phyloP scores from a whole-genome alignment of 2,329 filamentous ascomycete species.

The Aspergillus neoniger region DNA sequence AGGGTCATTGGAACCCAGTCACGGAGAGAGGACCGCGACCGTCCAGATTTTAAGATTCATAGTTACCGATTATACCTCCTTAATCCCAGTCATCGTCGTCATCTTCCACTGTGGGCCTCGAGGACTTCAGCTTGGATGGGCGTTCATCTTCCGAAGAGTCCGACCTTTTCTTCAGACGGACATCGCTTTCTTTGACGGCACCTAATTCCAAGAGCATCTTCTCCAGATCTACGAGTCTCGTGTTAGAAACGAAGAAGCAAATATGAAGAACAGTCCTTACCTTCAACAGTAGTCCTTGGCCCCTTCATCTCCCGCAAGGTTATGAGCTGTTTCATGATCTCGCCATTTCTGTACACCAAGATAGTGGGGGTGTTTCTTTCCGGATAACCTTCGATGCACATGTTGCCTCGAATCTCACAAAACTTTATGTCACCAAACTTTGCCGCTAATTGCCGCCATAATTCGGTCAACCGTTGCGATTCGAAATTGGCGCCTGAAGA shows the following conservation, averaged over 20 bases:
- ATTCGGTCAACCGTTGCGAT: constrained; percentile 76
- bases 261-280: constrained; percentile 28
- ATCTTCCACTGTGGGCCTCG: constrained; percentile 42
- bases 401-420: constrained; percentile 86
- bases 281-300: constrained; percentile 65
- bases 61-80: constrained; percentile 15
- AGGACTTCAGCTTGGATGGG: constrained; percentile 48
- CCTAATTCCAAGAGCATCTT: constrained; percentile 78
- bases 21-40: not conserved
- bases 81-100: constrained; percentile 62
- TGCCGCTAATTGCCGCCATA: constrained; percentile 80
- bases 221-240: constrained; percentile 63
- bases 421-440: constrained; percentile 97
- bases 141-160: constrained; percentile 59
- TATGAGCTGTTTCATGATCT: constrained; percentile 90
- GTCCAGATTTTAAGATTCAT: not conserved
- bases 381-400: constrained; percentile 96
- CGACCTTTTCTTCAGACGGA: constrained; percentile 65
- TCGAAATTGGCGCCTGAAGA: constrained; percentile 79
- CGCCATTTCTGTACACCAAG: constrained; percentile 85
- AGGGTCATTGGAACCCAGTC: not conserved
- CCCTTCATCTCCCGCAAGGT: constrained; percentile 80
- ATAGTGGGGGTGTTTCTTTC: constrained; percentile 95
- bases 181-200: constrained; percentile 75
- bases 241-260: not conserved